A percentile compares a stretch with the other conserved stretches of the same genome.
phyloP scores from a whole-genome alignment of 352 stramenopile genomes.

The Thraustochytrium sp. region DNA sequence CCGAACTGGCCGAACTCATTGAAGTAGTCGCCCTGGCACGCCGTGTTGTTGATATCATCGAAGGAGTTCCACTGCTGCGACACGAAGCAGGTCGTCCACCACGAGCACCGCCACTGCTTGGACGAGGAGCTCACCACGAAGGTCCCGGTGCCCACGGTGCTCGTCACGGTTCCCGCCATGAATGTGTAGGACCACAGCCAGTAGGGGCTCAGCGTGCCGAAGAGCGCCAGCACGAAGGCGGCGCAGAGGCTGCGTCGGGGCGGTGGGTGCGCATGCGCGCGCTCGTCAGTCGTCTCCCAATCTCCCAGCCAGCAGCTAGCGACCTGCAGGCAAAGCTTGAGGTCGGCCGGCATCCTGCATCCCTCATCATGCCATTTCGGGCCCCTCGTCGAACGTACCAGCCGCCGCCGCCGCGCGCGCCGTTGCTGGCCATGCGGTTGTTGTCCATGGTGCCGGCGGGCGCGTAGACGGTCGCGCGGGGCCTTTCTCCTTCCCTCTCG shows the following conservation, averaged over 20 bases:
- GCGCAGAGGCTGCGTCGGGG: background rate
- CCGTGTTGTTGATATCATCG: constrained; percentile 27
- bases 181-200: constrained; percentile 3
- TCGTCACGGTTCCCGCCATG: background rate
- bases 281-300: background rate
- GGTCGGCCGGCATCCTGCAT: no score
- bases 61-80: constrained; percentile 24
- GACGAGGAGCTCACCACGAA: background rate
- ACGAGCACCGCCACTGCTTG: background rate
- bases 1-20: background rate
- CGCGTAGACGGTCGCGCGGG: no score
- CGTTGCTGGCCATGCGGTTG: background rate
- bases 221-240: constrained; percentile 14
- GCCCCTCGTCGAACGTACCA: no score
- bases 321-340: no score
- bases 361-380: no score
- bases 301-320: no score
- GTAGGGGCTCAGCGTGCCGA: constrained; percentile 4
- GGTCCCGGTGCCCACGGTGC: background rate
- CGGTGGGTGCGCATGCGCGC: no score
- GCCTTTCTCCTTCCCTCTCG: no score
- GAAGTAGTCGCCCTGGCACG: background rate
- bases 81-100: constrained; percentile 10
- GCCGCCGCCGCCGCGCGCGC: background rate
- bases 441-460: no score